Base-by-base conservation (phyloP, 768 basidiomycete genomes). In the Amyloporia xantha region DNA sequence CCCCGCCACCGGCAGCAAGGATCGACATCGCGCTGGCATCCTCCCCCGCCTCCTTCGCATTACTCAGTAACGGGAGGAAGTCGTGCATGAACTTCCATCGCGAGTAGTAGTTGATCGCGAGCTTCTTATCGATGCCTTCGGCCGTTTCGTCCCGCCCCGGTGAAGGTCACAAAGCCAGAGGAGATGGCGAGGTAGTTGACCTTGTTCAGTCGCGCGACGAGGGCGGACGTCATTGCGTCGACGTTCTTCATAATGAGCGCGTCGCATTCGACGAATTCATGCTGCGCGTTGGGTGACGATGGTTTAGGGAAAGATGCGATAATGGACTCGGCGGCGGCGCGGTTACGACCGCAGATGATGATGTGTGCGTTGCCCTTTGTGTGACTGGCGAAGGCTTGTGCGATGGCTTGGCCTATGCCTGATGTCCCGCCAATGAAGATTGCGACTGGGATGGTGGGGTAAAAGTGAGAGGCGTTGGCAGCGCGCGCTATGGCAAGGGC, bases 121-220 rank as follows among this genome's bases (percentile, higher is more conserved):
- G 59, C 54, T 71, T 68, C 51, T 61, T 59, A 56, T 74, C 75
- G 26, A 74, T 65, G 4, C 75, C 73, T 56, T 75, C 75, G 33
- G 60, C 60, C 17, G 74, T 74, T 56, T 73, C 71, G 41, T 66
- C 63, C 36, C 71, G 54, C 15, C 73, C 70, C 4, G 55, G 54
- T 39, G n/a, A 72, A 43, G 11, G 66, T 65, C 38, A 77, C 44
- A 28, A 72, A 57, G 0, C 76, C 79, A 1, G 74, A 59, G 1
- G 74, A 68, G 51, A 78, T 57, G 28, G 76, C 68, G 36, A 82
- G 67, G 59, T 72, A 77, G 63, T 82, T 81, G 59, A 81, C 58
- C 59, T 73, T 78, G 0, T 68, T 64, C 10, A 74, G 61, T 17
- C 65, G 59, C 5, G 47, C 27, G 6, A 52, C 48, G 28, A 75